Evolutionary conservation across 805 yeast species (phyloP), one percentile per base, ranked within the genome.

Genomic region (Candida morakotiae): DNA sequence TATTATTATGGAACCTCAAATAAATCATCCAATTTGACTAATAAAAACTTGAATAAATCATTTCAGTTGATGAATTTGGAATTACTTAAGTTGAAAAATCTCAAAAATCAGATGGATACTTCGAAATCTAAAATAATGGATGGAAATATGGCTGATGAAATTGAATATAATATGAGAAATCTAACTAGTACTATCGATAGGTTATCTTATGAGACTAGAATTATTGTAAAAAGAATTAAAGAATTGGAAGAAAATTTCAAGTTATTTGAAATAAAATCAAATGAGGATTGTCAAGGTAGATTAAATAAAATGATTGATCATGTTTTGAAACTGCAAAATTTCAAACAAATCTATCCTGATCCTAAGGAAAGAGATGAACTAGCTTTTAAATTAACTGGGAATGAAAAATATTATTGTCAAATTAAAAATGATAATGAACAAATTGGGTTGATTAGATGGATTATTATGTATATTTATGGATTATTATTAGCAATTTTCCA

Each of bases 161-260:
- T 67, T 21, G 51, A 58, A 22, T 47, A 46, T 37, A 56, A 58
- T 32, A 49, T 65, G 37, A 46, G 48, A 9, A 61, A 55, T 28
- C 49, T 67, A 28, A 51, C 56, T 2, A 55, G 60, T 3, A 58
- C 60, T 7, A 56, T 67, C 8, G 72, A 67, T 41, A 44, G 69
- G 33, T 51, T 67, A 41, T 46, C 59, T 2, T 67, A 67, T 40
- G 68, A 69, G 37, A 58, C 70, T 3, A 51, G 71, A 37, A 62
- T 65, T n/a, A 62, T 67, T 4, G 51, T 48, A 21, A 66, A 65
- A 39, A 48, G 71, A 37, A 55, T 67, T 29, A 65, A 60, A 35
- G 73, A 67, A 43, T 48, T 67, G 24, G 71, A 67, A 21, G 63
- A 61, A 20, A 58, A 56, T 38, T 46, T 57, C 24, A 51, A 49